These are phyloP conservation scores for Blumeriella jaapii DNA, from an alignment of 2,329 filamentous ascomycete species.

Conservation along the genomic window DNA sequence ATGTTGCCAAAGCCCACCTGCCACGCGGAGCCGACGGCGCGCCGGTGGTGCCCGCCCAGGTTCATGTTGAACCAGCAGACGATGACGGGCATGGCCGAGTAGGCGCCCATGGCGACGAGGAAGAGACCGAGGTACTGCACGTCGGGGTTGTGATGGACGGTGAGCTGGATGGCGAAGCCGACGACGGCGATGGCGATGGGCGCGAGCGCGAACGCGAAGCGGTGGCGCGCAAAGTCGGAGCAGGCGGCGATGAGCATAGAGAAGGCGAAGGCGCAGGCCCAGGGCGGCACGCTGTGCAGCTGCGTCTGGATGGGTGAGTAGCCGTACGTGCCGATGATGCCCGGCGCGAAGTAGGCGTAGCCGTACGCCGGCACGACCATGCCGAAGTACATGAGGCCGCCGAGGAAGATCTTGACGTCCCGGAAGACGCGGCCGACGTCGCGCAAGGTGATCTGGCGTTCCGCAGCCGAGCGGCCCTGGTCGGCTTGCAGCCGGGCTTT, in stretches of 20 bases:
- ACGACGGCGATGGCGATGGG: conserved; percentile 58
- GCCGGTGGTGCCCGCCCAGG: conserved; percentile 58
- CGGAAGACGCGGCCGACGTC: conserved; percentile 56
- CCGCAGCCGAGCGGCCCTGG: conserved; percentile 53
- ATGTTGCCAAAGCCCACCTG: conserved; percentile 72
- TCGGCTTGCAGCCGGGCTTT: conserved; percentile 55
- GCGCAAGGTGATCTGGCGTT: conserved; percentile 45
- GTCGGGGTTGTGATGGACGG: conserved; percentile 53
- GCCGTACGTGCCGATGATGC: conserved; percentile 57
- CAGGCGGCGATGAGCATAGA: conserved; percentile 62
- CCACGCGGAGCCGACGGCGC: conserved; percentile 62
- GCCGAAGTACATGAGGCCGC: conserved; percentile 72
- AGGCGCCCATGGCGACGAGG: conserved; percentile 67
- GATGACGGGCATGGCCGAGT: conserved; percentile 81
- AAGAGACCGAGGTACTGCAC: conserved; percentile 74
- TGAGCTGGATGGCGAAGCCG: conserved; percentile 66
- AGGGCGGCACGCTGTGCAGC: conserved; percentile 42
- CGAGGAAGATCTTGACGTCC: conserved; percentile 63
- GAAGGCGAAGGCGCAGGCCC: conserved; percentile 66
- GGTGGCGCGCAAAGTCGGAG: conserved; percentile 62
- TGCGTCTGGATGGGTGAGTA: conserved; percentile 44
- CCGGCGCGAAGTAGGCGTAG: conserved; percentile 67
- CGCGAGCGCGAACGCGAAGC: conserved; percentile 60
- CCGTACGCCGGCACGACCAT: conserved; percentile 67
- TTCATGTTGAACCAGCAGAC: conserved; percentile 81